Percentiles rank a stretch among this genome's conserved stretches.
These are phyloP conservation scores for Penicillium chermesinum DNA, from an alignment of 495 filamentous ascomycete species.

Conservation along the genomic window DNA sequence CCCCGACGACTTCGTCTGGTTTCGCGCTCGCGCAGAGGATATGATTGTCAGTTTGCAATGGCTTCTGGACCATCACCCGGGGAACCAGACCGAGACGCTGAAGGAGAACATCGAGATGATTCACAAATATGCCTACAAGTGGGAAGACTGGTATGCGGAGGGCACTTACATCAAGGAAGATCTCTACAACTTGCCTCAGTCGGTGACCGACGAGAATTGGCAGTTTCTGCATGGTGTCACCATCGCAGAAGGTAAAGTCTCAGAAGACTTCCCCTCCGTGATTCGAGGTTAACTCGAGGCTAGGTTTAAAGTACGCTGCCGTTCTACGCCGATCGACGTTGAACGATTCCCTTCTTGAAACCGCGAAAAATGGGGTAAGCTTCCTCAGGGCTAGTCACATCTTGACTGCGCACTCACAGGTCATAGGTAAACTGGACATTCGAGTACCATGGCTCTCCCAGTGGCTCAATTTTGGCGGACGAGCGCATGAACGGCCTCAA, in stretches of 20 bases:
- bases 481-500: constrained; percentile 29
- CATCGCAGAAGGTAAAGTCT: constrained; percentile 38
- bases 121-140: constrained; percentile 33
- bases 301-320: constrained; percentile 36
- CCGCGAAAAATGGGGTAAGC: constrained; percentile 34
- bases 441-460: constrained; percentile 41
- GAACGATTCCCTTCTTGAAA: constrained; percentile 36
- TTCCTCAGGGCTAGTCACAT: no score
- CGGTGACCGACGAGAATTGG: constrained; percentile 22
- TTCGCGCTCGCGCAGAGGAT: constrained; percentile 44
- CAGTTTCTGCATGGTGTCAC: constrained; percentile 47
- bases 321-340: constrained; percentile 35
- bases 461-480: constrained; percentile 36
- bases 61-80: constrained; percentile 46
- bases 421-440: constrained; percentile 42
- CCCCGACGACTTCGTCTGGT: constrained; percentile 39
- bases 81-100: constrained; percentile 26
- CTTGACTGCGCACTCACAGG: no score
- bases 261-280: background rate
- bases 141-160: constrained; percentile 40
- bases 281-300: background rate
- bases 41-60: constrained; percentile 50
- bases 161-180: constrained; percentile 35
- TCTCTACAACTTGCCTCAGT: constrained; percentile 31
- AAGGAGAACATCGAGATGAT: constrained; percentile 44